Base-by-base conservation (phyloP, 148 eudicot genomes). In the Chenopodium berlandieri region DNA sequence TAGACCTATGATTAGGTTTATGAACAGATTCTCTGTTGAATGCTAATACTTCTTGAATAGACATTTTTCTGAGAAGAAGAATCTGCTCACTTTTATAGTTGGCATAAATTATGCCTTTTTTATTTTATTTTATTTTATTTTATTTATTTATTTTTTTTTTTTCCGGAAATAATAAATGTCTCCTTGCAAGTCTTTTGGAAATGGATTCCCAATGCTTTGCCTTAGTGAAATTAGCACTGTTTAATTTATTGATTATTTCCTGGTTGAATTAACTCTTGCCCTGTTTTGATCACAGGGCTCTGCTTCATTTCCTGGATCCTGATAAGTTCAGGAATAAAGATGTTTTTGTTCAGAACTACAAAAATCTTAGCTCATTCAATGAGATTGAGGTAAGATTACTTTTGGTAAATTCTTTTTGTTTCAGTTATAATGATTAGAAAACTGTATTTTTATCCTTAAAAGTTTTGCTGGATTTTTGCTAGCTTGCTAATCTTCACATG, bases 401-500 rank as follows among this genome's bases (percentile, higher is more conserved):
- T 50, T 19, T 14, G 13, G 4, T 5, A 14, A 8, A 9, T 30
- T 9, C 37, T 31, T 68, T 66, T 68, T 68, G 27, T 78, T 30
- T n/a, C 71, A 46, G 63, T 14, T 25, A 32, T 50, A 31, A 22
- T 50, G 68, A 5, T 58, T 37, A n/a, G 22, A 20, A 3, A 78
- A 56, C 6, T 65, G 14, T 72, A n/a, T 23, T 48, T 56, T 71
- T 22, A 20, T 37, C 9, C 27, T 22, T 22, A 2, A 64, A 30
- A 27, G 50, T 75, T 4, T 65, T 32, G 73, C 48, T 66, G 30
- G 60, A 34, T 25, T 60, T 71, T 68, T 58, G 50, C 71, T 83
- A 97, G 99, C 97, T 97, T 87, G 92, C 97, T 54, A 97, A 94
- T 92, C 97, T 97, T 83, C 99, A 97, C 77, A 89, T 86, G 98